Evolutionary conservation across 257 asterid genomes (phyloP).

Genomic region (Ilex asprella): DNA sequence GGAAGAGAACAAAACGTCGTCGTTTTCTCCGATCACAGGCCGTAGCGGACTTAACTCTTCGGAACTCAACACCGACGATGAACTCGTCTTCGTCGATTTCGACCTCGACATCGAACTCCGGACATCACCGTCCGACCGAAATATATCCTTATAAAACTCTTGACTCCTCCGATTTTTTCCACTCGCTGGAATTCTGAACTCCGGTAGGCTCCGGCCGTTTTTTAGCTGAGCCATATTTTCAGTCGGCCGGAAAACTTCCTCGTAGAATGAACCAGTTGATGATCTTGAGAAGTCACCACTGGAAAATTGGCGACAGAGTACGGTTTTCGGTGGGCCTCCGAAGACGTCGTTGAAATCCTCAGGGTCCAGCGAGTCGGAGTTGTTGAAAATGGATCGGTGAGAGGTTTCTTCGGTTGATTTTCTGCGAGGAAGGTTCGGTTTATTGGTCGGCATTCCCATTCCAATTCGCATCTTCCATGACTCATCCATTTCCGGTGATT

Average conservation of each 20-base stretch:
- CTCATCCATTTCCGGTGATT: conserved; percentile 42
- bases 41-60: conserved; percentile 75
- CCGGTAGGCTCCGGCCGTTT: conserved; percentile 51
- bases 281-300: conserved; percentile 16
- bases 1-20: conserved; percentile 37
- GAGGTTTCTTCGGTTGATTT: conserved; percentile 33
- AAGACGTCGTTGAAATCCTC: conserved; percentile 74
- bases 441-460: conserved; percentile 11
- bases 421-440: conserved; percentile 32
- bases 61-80: conserved; percentile 64
- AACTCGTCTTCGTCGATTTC: conserved; percentile 36
- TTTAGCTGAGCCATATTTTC: conserved; percentile 19
- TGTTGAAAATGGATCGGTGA: conserved; percentile 31
- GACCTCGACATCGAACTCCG: conserved; percentile 44
- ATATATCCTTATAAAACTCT: conserved; percentile 53
- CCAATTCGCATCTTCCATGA: conserved; percentile 66
- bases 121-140: conserved; percentile 52
- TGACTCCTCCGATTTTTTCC: conserved; percentile 16
- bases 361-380: conserved; percentile 19
- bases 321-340: conserved; percentile 74
- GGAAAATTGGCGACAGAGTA: conserved; percentile 44
- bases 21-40: conserved; percentile 25
- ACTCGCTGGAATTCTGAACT: conserved; percentile 47
- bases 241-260: conserved; percentile 44
- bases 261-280: conserved; percentile 32